Evolutionary conservation across 768 basidiomycete species (phyloP), one percentile per base, ranked within the genome.

Genomic region (Ramaria sp.): DNA sequence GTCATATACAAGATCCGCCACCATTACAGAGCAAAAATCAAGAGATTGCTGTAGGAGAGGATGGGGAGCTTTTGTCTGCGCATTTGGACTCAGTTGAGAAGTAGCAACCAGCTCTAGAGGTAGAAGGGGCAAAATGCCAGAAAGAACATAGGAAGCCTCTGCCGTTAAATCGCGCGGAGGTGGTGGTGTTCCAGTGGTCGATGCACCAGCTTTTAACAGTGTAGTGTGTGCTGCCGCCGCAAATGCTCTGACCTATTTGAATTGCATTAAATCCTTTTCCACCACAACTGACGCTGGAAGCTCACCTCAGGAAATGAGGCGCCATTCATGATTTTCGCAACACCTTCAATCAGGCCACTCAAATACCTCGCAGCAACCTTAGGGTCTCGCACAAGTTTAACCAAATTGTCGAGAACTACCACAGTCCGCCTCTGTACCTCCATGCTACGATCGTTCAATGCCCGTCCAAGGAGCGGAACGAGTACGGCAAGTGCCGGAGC

Each of bases 401-500:
- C 94, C 52, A 98, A 76, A 70, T 98, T 97, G 64, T 95, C 92
- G 57, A 93, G 81, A 63, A 97, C 91, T 48, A 97, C 84, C 56
- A 96, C 93, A 0, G 90, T 85, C 56, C 95, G 83, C 55, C 95
- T 85, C 65, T 95, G 92, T 18, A 93, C 89, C 62, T 96, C 93
- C 84, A 93, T 96, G 56, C 91, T 92, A 60, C 94, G 80, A 66
- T 96, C 94, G 60, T 94, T 94, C 61, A 97, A 74, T 9, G 90
- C 94, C 63, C 95, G 90, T 41, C 80, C 75, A 47, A 98, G 75
- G 22, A 98, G 79, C 6, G 95, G 95, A 6, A 94, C 91, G 54
- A 98, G 81, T 59, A 98, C 92, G 15, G 95, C 95, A 28, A 98
- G 78, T 10, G 94, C 91, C n/a, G 95, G 94, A 0, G 91, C 83